Evolutionary conservation across 164 flowering plant genomes (phyloP).

Genomic region (Piper betle): DNA sequence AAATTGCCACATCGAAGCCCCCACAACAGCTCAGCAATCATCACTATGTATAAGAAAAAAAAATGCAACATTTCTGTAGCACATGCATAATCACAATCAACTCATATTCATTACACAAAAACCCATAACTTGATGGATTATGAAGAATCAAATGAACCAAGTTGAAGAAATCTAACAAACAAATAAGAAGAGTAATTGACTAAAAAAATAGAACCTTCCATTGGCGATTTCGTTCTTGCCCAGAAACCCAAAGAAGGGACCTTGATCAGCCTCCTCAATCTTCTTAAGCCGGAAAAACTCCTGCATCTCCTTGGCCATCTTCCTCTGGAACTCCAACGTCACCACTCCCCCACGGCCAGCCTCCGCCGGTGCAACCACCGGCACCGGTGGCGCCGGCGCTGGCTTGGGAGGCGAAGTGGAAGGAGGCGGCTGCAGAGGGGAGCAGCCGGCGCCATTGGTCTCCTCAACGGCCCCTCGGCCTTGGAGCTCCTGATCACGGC

Average conservation of each 20-base stretch:
- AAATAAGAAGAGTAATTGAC: too few relatives aligned
- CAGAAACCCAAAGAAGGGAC: slow-evolving; percentile 86
- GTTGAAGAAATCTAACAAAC: too few relatives aligned
- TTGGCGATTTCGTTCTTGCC: slow-evolving; percentile 78
- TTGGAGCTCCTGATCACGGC: slow-evolving; percentile 47
- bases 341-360: slow-evolving; percentile 17
- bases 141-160: too few relatives aligned
- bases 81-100: too few relatives aligned
- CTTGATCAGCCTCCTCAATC: slow-evolving; percentile 67
- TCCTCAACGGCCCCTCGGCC: slow-evolving; percentile 73
- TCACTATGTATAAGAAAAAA: too few relatives aligned
- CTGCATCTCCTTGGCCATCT: slow-evolving; percentile 87
- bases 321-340: slow-evolving; percentile 88
- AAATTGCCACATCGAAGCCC: too few relatives aligned
- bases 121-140: too few relatives aligned
- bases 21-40: too few relatives aligned
- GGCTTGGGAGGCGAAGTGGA: slow-evolving; percentile 20
- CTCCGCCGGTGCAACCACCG: slow-evolving; percentile 2
- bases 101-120: too few relatives aligned
- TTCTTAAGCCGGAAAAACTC: slow-evolving; percentile 86
- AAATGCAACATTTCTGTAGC: too few relatives aligned
- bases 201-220: slow-evolving; percentile 49
- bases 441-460: slow-evolving; percentile 53
- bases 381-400: slow-evolving; percentile 7
- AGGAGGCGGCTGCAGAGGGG: slow-evolving; percentile 27